Conservation (phyloP, 495 filamentous ascomycete genomes). For the Podospora tetraspora region DNA sequence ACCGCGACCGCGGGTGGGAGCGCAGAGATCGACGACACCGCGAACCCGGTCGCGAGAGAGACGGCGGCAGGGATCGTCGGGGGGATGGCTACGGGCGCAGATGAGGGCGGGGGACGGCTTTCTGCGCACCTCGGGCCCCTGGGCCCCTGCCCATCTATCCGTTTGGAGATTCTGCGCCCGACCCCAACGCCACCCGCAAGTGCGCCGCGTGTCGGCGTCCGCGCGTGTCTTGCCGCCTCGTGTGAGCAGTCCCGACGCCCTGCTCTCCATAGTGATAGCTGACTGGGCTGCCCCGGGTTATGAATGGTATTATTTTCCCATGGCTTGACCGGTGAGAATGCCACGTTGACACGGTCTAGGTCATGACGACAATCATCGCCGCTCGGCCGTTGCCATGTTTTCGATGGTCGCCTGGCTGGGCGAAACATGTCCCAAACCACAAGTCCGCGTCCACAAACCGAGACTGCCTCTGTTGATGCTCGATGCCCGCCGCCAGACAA, state of each 20-base stretch:
- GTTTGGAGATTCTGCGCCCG: background rate
- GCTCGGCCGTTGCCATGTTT: background rate
- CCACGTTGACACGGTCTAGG: background rate
- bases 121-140: slow-evolving; percentile 3
- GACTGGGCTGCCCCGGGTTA: background rate
- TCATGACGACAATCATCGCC: background rate
- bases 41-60: slow-evolving; percentile 18
- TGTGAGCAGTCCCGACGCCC: background rate
- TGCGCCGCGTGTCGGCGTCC: background rate
- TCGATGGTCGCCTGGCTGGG: background rate
- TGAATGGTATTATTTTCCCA: background rate
- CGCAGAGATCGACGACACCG: slow-evolving; percentile 21
- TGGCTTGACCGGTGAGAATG: background rate
- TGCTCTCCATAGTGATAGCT: background rate
- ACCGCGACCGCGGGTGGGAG: slow-evolving; percentile 7
- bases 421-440: background rate
- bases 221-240: background rate
- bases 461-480: background rate
- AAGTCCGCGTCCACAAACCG: background rate
- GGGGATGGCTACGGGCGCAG: slow-evolving; percentile 19
- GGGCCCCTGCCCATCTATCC: slow-evolving; percentile 3
- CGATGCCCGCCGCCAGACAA: background rate
- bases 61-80: slow-evolving; percentile 21
- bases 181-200: background rate
- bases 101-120: slow-evolving; percentile 7